These are phyloP conservation scores for Schizosaccharomyces japonicus DNA, from an alignment of 805 yeast species.

Conservation along the genomic window DNA sequence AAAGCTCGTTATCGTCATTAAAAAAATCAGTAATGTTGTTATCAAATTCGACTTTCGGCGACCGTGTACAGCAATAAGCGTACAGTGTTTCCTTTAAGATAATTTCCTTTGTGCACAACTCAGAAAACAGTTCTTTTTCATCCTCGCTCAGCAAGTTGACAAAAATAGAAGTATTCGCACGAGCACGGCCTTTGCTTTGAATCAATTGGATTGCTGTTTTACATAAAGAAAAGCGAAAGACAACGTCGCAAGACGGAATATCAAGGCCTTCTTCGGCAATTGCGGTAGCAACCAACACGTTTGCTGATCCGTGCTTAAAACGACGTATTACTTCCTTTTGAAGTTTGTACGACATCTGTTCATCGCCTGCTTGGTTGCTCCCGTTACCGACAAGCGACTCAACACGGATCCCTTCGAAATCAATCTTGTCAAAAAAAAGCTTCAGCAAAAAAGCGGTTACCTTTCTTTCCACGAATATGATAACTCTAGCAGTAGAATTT, in stretches of 20 bases:
- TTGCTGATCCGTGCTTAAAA: conserved; percentile 5
- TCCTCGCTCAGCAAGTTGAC: conserved; percentile 3
- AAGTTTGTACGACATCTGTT: conserved; percentile 5
- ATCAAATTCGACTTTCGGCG: too few species aligned
- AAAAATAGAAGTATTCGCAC: conserved; percentile 3
- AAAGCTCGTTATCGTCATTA: not conserved
- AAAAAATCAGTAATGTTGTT: not conserved
- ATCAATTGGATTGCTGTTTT: conserved; percentile 5
- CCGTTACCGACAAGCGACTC: conserved; percentile 6
- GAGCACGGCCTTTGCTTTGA: conserved; percentile 8
- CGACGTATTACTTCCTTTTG: conserved; percentile 6
- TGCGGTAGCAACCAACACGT: conserved; percentile 7
- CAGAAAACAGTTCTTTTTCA: not conserved
- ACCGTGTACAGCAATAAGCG: too few species aligned
- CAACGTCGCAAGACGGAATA: conserved; percentile 7
- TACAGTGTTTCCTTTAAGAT: too few species aligned
- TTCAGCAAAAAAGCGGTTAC: conserved; percentile 6
- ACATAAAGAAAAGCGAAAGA: conserved; percentile 7
- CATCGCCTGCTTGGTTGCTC: not conserved
- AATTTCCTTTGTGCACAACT: conserved; percentile 1
- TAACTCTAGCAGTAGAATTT: not conserved
- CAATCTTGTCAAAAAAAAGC: not conserved
- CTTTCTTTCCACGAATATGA: conserved; percentile 6
- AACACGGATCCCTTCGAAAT: conserved; percentile 3
- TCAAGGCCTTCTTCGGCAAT: conserved; percentile 9